These are phyloP conservation scores for Zygosaccharomyces pseudobailii DNA, from an alignment of 1,139 yeast genomes.

Conservation along the genomic window DNA sequence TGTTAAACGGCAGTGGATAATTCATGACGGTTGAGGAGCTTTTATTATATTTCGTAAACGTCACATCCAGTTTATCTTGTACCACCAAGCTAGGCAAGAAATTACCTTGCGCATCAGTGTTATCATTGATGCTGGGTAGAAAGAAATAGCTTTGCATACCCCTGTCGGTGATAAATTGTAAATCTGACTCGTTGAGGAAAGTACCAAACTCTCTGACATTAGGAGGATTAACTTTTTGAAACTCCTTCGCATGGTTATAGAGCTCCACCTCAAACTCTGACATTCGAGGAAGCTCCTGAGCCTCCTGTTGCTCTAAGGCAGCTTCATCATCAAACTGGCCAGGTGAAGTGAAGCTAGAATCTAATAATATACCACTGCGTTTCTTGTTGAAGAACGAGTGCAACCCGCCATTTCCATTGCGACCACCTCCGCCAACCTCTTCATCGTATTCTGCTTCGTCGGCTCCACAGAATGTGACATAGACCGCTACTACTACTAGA, in stretches of 20 bases:
- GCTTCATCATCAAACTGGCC: conserved; percentile 38
- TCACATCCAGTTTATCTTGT: conserved; percentile 61
- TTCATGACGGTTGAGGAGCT: conserved; percentile 50
- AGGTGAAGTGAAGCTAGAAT: conserved; percentile 37
- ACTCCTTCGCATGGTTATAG: conserved; percentile 38
- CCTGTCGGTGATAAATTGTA: conserved; percentile 41
- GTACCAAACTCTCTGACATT: conserved; percentile 39
- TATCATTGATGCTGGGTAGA: conserved; percentile 38
- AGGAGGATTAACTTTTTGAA: conserved; percentile 39
- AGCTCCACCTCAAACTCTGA: conserved; percentile 34
- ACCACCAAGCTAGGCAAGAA: conserved; percentile 41
- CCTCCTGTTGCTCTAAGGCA: conserved; percentile 33
- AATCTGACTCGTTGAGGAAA: conserved; percentile 36
- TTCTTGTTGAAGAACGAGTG: conserved; percentile 26
- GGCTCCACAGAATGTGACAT: conserved; percentile 37
- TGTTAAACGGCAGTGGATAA: conserved; percentile 58
- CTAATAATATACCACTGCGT: conserved; percentile 28
- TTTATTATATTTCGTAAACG: conserved; percentile 40
- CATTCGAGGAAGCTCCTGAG: conserved; percentile 34
- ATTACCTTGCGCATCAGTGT: conserved; percentile 34
- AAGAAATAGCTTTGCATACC: conserved; percentile 47
- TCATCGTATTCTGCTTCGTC: conserved; percentile 32
- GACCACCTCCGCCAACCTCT: conserved; percentile 21
- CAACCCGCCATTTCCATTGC: conserved; percentile 14
- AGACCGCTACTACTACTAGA: conserved; percentile 36